These are phyloP conservation scores for Mortierella sp. DNA, from an alignment of 371 early-diverging fungal genomes.

Conservation along the genomic window DNA sequence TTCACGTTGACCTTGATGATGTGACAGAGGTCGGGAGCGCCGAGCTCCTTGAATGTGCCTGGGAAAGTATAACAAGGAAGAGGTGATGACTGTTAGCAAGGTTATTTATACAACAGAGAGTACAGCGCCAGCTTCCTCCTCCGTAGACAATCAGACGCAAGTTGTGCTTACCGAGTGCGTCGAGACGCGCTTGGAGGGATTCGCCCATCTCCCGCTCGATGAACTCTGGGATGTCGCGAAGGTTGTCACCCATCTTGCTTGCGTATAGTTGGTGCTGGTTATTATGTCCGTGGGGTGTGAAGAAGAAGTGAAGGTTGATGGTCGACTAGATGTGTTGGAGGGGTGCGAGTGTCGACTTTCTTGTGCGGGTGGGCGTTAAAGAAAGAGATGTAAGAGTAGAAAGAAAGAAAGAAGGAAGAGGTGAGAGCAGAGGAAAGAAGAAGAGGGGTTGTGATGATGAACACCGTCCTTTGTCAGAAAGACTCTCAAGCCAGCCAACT, in stretches of 20 bases:
- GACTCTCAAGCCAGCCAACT: too few species aligned
- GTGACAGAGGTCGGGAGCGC: conserved; percentile 97
- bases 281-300: background rate
- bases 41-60: conserved; percentile 86
- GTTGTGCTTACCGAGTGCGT: conserved; percentile 82
- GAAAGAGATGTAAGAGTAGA: background rate
- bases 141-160: background rate
- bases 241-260: conserved; percentile 60
- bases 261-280: background rate
- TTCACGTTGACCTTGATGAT: conserved; percentile 90
- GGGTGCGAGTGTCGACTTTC: conserved; percentile 16
- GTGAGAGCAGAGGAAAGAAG: background rate
- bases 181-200: conserved; percentile 87
- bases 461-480: background rate
- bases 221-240: conserved; percentile 92
- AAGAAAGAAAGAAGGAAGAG: background rate
- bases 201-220: conserved; percentile 94
- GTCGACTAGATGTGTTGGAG: background rate
- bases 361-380: conserved; percentile 13
- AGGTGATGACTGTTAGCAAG: background rate
- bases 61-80: background rate
- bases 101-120: background rate
- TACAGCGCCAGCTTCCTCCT: too few species aligned
- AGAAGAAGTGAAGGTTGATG: background rate
- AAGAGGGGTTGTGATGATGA: background rate